Conservation (phyloP, 176 grass and related monocot species). For the Bromus sterilis region DNA sequence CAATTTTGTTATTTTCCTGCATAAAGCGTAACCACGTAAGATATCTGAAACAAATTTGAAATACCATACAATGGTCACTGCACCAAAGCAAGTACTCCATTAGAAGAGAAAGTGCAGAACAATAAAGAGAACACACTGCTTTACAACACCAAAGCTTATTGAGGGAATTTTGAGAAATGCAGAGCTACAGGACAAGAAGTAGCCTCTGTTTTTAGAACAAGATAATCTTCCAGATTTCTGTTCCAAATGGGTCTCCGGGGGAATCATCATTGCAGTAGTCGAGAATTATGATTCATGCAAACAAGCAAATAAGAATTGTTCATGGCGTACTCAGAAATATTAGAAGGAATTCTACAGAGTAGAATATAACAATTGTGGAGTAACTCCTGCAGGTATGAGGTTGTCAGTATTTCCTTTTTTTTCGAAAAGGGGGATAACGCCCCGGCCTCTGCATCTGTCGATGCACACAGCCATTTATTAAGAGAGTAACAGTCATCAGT, state of each 20-base stretch:
- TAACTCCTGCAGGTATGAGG: background rate
- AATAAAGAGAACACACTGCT: background rate
- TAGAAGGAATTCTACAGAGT: background rate
- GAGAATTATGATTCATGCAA: background rate
- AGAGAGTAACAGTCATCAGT: no score
- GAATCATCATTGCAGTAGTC: background rate
- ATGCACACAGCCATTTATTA: no score
- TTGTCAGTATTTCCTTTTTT: no score
- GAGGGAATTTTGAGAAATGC: background rate
- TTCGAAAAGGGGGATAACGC: no score
- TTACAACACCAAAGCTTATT: conserved; percentile 2
- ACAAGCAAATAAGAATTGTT: background rate
- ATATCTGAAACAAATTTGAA: background rate
- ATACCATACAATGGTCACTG: background rate
- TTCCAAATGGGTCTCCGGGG: background rate
- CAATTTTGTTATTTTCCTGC: conserved; percentile 85
- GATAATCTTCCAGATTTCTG: background rate
- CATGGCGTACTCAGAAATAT: background rate
- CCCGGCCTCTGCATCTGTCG: no score
- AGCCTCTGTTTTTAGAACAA: background rate
- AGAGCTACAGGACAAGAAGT: background rate
- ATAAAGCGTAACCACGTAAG: background rate
- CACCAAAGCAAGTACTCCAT: background rate
- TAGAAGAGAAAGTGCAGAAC: background rate
- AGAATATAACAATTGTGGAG: background rate